Percentiles rank a stretch among this genome's conserved stretches.
Conservation (phyloP, 352 stramenopile species). For the Globisporangium viniferum region DNA sequence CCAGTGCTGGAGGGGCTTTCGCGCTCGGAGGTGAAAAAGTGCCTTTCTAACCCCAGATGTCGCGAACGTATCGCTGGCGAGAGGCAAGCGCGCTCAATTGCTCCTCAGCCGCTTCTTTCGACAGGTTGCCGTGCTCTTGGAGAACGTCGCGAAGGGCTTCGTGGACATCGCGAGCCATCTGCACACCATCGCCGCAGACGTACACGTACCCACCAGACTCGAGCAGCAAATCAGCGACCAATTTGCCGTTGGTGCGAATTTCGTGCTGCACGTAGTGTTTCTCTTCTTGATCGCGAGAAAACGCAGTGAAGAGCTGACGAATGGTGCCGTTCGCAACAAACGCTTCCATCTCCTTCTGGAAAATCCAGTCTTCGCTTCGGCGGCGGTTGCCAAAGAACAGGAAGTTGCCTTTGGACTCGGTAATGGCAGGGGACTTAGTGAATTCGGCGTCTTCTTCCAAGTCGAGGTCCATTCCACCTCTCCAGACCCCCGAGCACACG, state of each 20-base stretch:
- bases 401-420: slow-evolving; percentile 58
- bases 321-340: slow-evolving; percentile 76
- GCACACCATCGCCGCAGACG: slow-evolving; percentile 94
- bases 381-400: slow-evolving; percentile 95
- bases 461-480: slow-evolving; percentile 53
- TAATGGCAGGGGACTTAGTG: slow-evolving; percentile 20
- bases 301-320: slow-evolving; percentile 83
- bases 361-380: slow-evolving; percentile 91
- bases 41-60: slow-evolving; percentile 76
- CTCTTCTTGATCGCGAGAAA: slow-evolving; percentile 87
- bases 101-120: slow-evolving; percentile 55
- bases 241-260: slow-evolving; percentile 47
- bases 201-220: slow-evolving; percentile 86
- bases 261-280: slow-evolving; percentile 95
- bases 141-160: slow-evolving; percentile 79
- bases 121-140: slow-evolving; percentile 49
- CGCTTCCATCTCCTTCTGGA: slow-evolving; percentile 80
- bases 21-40: neutral
- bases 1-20: neutral
- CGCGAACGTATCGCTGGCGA: slow-evolving; percentile 83
- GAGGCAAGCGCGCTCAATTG: slow-evolving; percentile 54
- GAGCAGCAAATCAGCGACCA: slow-evolving; percentile 77
- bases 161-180: slow-evolving; percentile 96
- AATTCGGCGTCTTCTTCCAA: slow-evolving; percentile 45
- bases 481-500: slow-evolving; percentile 72